Conservation (phyloP, 2,329 filamentous ascomycete genomes). For the Botryotinia convoluta region DNA sequence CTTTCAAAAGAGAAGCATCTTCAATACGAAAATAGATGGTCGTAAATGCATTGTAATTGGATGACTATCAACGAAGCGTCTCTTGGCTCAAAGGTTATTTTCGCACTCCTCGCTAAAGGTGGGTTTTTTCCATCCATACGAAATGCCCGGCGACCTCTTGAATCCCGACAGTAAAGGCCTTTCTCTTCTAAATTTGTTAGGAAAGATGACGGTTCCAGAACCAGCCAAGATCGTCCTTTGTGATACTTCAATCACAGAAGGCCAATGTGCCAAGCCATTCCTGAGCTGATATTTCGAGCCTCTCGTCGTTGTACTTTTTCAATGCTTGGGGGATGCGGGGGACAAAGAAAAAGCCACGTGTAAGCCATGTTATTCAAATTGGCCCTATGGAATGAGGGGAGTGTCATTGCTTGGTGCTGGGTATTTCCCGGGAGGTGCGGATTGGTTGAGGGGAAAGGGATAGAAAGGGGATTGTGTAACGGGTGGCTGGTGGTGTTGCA, state of each 20-base stretch:
- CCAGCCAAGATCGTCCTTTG: neutral
- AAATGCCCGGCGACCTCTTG: neutral
- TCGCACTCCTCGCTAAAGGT: neutral
- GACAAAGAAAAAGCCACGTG: constrained; percentile 6
- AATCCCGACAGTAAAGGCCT: neutral
- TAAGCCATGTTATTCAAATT: neutral
- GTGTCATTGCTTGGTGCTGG: constrained; percentile 9
- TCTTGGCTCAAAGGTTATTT: neutral
- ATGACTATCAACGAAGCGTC: neutral
- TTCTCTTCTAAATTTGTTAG: neutral
- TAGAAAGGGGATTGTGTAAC: neutral
- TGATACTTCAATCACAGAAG: neutral
- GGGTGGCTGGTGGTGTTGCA: neutral
- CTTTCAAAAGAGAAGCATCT: neutral
- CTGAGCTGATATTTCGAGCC: neutral
- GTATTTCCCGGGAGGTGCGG: neutral
- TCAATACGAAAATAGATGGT: neutral
- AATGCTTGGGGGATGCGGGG: neutral
- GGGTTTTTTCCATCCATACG: neutral
- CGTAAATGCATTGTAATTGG: neutral
- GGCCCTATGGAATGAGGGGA: constrained; percentile 1
- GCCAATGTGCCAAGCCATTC: neutral
- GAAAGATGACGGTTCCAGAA: neutral
- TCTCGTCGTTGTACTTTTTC: neutral
- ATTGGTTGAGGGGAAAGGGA: neutral